Evolutionary conservation across 441 rosid species (phyloP).

Genomic region (Eutrema salsugineum): DNA sequence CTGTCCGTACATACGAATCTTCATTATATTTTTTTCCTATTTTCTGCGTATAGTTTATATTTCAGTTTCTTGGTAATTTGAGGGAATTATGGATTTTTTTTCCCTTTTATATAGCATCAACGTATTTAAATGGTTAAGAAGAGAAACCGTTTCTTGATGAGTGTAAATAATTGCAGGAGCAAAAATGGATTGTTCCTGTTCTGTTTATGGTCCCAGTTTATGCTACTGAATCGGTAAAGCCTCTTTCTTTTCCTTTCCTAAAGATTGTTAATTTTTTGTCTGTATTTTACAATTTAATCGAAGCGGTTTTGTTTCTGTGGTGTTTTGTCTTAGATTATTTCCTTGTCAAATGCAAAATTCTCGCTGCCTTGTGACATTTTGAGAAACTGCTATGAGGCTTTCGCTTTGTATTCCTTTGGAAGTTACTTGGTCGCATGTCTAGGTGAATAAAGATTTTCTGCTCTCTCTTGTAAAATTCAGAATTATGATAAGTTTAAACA

Average conservation of each 20-base stretch:
- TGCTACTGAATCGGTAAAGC: slow-evolving; percentile 78
- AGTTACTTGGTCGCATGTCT: slow-evolving; percentile 91
- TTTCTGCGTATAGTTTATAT: background rate
- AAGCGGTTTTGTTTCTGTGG: background rate
- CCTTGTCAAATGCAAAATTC: slow-evolving; percentile 55
- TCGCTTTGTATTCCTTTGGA: slow-evolving; percentile 86
- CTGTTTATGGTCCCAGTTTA: slow-evolving; percentile 90
- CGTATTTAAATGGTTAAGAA: background rate
- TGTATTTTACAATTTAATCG: background rate
- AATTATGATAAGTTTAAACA: background rate
- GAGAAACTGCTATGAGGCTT: slow-evolving; percentile 91
- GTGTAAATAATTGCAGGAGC: slow-evolving; percentile 50
- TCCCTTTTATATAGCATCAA: background rate
- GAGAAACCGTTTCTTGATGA: background rate
- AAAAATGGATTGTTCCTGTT: slow-evolving; percentile 82
- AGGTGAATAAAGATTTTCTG: slow-evolving; percentile 44
- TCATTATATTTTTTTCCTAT: background rate
- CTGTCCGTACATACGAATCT: slow-evolving; percentile 35
- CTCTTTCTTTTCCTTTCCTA: background rate
- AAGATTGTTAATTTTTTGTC: background rate
- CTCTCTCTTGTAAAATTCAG: background rate
- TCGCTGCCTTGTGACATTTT: slow-evolving; percentile 76
- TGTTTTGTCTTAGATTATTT: slow-evolving; percentile 43
- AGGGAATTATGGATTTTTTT: background rate
- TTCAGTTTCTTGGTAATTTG: background rate